A percentile compares a stretch with the other conserved stretches of the same genome.
These are phyloP conservation scores for Hyaloscypha bicolor DNA, from an alignment of 495 filamentous ascomycete species.

Conservation along the genomic window DNA sequence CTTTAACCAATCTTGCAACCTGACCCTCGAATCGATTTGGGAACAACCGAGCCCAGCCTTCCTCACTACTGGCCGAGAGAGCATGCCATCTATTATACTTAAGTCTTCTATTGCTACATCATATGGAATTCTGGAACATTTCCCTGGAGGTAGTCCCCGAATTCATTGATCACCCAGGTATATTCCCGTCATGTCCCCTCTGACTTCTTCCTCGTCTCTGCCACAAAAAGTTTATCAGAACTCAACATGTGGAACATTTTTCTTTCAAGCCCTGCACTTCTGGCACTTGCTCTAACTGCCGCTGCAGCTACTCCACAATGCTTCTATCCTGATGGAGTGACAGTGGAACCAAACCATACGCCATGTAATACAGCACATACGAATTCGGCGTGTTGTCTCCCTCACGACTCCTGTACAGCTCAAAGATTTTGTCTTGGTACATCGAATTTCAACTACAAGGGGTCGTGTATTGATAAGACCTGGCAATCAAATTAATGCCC, in stretches of 20 bases:
- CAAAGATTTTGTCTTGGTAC: constrained; percentile 10
- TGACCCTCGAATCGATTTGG: neutral
- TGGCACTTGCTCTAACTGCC: neutral
- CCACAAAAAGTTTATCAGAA: neutral
- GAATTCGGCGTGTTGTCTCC: constrained; percentile 14
- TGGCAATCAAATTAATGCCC: constrained; percentile 2
- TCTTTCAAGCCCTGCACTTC: neutral
- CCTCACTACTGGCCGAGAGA: neutral
- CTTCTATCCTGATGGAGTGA: constrained; percentile 21
- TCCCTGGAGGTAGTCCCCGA: neutral
- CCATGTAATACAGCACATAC: constrained; percentile 9
- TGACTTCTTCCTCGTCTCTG: neutral
- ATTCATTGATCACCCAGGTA: constrained; percentile 1
- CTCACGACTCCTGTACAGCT: constrained; percentile 7
- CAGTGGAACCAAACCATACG: constrained; percentile 12
- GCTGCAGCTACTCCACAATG: neutral
- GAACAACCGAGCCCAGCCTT: neutral
- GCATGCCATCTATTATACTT: neutral
- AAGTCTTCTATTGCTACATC: neutral
- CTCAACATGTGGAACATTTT: neutral
- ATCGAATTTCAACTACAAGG: constrained; percentile 11
- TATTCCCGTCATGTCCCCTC: neutral
- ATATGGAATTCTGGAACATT: neutral
- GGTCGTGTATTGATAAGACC: constrained; percentile 15
- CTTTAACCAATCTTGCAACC: constrained; percentile 6